A percentile compares a stretch with the other conserved stretches of the same genome.
These are phyloP conservation scores for Arthroderma sp. DNA, from an alignment of 2,329 filamentous ascomycete genomes.

Conservation along the genomic window DNA sequence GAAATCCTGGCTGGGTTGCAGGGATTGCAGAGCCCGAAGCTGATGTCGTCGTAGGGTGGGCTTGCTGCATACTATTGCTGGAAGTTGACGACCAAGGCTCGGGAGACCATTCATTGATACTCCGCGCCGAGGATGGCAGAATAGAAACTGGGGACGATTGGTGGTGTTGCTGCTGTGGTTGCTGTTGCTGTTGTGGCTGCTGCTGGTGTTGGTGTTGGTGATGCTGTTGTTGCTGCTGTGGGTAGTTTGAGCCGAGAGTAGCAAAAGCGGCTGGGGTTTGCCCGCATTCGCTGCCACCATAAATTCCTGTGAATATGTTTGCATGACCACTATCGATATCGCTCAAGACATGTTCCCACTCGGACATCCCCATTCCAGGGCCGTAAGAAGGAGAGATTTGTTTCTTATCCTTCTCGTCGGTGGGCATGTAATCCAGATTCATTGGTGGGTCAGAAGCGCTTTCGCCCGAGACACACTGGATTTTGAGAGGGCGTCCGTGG, in stretches of 20 bases:
- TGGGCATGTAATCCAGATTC: conserved; percentile 46
- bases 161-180: conserved; percentile 16
- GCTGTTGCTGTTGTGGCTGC: conserved; percentile 18
- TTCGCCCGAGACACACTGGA: conserved; percentile 4
- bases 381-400: conserved; percentile 19
- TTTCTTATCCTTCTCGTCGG: conserved; percentile 25
- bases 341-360: conserved; percentile 73
- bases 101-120: conserved; percentile 26
- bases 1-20: neutral
- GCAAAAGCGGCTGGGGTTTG: conserved; percentile 13
- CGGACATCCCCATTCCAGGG: conserved; percentile 44
- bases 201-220: conserved; percentile 19
- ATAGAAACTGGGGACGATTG: conserved; percentile 12
- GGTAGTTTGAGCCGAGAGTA: conserved; percentile 6
- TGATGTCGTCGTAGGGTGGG: conserved; percentile 22
- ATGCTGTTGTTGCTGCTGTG: conserved; percentile 1
- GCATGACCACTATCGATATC: conserved; percentile 66
- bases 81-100: conserved; percentile 28
- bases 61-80: conserved; percentile 23
- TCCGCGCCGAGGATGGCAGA: conserved; percentile 9
- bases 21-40: neutral
- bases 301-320: conserved; percentile 56
- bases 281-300: conserved; percentile 30
- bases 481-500: conserved; percentile 14
- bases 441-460: neutral